Conservation (phyloP, 2,329 filamentous ascomycete genomes). For the Pestalotiopsis sp. region DNA sequence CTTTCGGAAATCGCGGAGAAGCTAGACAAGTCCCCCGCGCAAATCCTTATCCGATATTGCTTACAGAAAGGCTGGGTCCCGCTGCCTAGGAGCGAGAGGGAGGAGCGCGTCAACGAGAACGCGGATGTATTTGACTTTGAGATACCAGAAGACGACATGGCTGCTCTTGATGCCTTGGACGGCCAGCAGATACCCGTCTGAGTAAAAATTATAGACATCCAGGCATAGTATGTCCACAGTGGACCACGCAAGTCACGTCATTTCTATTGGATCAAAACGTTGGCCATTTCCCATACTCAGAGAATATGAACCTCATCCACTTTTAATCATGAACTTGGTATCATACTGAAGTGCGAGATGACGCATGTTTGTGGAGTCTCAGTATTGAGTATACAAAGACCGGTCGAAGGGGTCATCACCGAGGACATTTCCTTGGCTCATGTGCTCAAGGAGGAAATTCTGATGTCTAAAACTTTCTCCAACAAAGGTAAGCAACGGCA, state of each 20-base stretch:
- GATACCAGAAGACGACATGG: slow-evolving; percentile 59
- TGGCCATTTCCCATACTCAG: no score
- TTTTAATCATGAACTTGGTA: no score
- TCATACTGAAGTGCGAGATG: no score
- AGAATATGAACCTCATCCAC: no score
- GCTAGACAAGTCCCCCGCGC: slow-evolving; percentile 61
- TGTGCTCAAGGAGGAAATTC: no score
- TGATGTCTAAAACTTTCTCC: not conserved
- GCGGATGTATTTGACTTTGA: slow-evolving; percentile 63
- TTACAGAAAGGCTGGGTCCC: slow-evolving; percentile 72
- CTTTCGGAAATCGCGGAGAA: slow-evolving; percentile 59
- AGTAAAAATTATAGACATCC: not conserved
- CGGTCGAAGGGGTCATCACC: no score
- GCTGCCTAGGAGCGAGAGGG: slow-evolving; percentile 65
- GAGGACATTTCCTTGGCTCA: no score
- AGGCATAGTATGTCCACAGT: no score
- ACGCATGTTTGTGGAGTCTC: no score
- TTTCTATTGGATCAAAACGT: no score
- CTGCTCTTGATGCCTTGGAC: slow-evolving; percentile 50
- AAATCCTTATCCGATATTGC: slow-evolving; percentile 69
- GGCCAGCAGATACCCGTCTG: not conserved
- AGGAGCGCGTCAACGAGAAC: slow-evolving; percentile 61
- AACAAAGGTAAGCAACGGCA: not conserved
- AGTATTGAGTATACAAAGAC: no score
- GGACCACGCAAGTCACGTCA: no score